phyloP scores from a whole-genome alignment of 139 green algal species.

The Pleodorina starrii region DNA sequence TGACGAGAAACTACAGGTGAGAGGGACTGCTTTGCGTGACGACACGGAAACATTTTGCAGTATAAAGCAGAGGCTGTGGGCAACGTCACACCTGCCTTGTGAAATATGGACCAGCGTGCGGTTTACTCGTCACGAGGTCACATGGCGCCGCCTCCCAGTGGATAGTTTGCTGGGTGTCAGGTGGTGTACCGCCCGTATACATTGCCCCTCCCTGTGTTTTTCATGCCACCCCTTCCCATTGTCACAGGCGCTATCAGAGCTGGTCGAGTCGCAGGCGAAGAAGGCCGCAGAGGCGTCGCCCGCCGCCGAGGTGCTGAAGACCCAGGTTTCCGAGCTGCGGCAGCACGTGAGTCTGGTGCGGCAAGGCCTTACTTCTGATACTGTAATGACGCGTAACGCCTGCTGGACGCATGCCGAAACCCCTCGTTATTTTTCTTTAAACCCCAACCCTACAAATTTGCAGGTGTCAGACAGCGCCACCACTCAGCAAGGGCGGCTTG shows the following conservation, averaged over 20 bases:
- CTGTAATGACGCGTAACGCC: neutral
- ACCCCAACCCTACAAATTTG: neutral
- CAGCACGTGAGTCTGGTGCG: neutral
- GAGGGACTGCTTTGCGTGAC: neutral
- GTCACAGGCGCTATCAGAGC: neutral
- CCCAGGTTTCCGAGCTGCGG: neutral
- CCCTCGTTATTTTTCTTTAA: neutral
- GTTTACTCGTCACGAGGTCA: too few species aligned
- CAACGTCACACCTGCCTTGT: too few species aligned
- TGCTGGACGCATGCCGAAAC: neutral
- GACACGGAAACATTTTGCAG: too few species aligned
- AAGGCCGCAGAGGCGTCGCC: neutral
- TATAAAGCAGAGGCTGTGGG: too few species aligned
- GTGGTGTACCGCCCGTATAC: too few species aligned
- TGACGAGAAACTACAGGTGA: neutral
- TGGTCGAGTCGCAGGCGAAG: neutral
- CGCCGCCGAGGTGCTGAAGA: neutral
- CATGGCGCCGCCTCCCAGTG: neutral
- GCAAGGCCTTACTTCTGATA: neutral
- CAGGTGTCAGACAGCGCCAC: neutral
- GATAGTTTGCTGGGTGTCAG: neutral
- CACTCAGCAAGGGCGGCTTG: constrained; percentile 26
- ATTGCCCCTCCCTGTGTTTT: neutral
- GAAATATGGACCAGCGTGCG: too few species aligned
- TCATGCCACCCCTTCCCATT: neutral